Base-by-base conservation (phyloP, 2,329 filamentous ascomycete species). In the Chalaropsis ovoidea region DNA sequence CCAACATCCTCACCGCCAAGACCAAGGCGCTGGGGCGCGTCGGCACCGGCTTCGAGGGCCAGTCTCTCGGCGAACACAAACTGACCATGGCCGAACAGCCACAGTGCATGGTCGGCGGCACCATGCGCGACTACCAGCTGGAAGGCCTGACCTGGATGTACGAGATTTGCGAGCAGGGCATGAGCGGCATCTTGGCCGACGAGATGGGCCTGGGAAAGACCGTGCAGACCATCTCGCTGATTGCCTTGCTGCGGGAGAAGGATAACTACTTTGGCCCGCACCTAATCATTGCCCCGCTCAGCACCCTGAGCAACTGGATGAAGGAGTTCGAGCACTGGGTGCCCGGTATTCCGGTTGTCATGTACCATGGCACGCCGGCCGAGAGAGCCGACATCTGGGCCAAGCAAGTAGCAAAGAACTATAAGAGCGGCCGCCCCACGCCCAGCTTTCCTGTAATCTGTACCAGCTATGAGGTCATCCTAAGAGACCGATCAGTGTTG, bases 111-210 rank as follows among this genome's bases (percentile, higher is more conserved):
- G 86, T 87, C 0, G 90, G 90, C 4, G 94, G 94, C 1, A 87
- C 86, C 3, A 97, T 99, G 93, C 82, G 92, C 19, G 88, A 89
- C 68, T 99, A 99, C 72, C 94, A 99, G 71, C 77, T 99, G 0
- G 93, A 97, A 73, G 94, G 94, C 0, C 75, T 99, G 0, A 95
- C 95, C 0, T 99, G 94, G 94, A 86, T 99, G 79, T 95, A 88
- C 71, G 90, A 96, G 79, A 82, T 85, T 64, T 83, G 81, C 66
- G 76, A 80, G 1, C 94, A 96, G 71, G 92, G 92, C 11, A 83
- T 96, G 74, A 95, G 90, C 69, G 92, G 92, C 1, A 96, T 96
- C 66, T 74, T 96, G 41, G 92, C 92, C 0, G 92, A 96, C 71
- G 92, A 96, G 74, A 96, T 96, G 92, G 92, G 92, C 0, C 76